A percentile compares a stretch with the other conserved stretches of the same genome.
phyloP scores from a whole-genome alignment of 305 asterid genomes.

The Coffea humblotiana region DNA sequence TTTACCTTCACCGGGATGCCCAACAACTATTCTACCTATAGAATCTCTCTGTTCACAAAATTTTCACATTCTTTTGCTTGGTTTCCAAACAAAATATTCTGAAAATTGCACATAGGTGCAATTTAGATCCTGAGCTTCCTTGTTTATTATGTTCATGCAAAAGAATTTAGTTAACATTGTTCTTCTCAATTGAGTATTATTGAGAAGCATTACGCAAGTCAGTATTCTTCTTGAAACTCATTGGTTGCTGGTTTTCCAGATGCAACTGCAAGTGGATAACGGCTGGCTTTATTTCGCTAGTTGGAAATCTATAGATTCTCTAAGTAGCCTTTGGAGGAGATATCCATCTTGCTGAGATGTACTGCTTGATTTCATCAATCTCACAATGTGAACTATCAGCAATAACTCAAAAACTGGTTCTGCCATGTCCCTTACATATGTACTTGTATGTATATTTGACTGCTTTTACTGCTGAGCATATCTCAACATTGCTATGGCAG shows the following conservation, averaged over 20 bases:
- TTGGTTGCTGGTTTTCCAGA: neutral
- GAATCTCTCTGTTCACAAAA: no score
- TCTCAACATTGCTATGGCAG: neutral
- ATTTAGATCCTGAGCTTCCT: neutral
- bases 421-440: neutral
- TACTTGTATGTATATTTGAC: slow-evolving; percentile 18
- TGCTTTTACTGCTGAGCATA: neutral
- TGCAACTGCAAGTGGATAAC: neutral
- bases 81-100: no score
- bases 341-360: slow-evolving; percentile 1
- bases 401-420: neutral
- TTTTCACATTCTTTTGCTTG: no score
- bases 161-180: neutral
- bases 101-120: neutral
- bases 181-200: no score
- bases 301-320: neutral
- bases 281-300: neutral
- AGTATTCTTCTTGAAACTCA: neutral
- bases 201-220: neutral
- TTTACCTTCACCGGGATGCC: no score
- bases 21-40: no score
- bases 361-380: slow-evolving; percentile 11
- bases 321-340: slow-evolving; percentile 8
- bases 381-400: no score
- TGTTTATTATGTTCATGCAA: no score